phyloP scores from a whole-genome alignment of 441 rosid species.

The Gossypium laxum region DNA sequence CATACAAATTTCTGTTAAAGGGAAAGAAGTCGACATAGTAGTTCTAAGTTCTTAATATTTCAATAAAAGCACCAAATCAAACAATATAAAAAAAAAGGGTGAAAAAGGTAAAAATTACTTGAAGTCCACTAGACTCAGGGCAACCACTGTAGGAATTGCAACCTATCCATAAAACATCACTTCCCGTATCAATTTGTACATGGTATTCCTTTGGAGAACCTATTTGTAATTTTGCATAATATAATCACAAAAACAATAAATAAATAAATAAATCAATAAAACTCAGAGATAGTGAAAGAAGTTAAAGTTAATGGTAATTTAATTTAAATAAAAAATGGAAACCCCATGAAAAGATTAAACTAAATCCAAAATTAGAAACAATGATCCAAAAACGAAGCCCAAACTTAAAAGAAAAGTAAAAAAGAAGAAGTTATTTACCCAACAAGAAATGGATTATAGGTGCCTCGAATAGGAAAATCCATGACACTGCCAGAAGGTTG shows the following conservation, averaged over 20 bases:
- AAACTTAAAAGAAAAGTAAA: not conserved
- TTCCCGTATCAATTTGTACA: not conserved
- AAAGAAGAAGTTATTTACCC: not conserved
- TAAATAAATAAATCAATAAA: not conserved
- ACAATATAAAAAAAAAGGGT: not conserved
- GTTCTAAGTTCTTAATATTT: too few relatives aligned
- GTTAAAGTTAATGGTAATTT: not conserved
- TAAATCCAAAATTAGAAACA: not conserved
- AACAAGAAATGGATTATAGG: not conserved
- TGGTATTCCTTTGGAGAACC: not conserved
- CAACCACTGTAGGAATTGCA: not conserved
- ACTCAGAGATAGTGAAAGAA: not conserved
- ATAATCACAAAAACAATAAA: not conserved
- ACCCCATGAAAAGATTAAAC: not conserved
- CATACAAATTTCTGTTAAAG: not conserved
- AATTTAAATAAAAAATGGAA: not conserved
- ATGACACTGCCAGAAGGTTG: not conserved
- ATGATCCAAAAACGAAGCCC: not conserved
- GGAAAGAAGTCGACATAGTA: too few relatives aligned
- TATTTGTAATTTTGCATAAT: not conserved
- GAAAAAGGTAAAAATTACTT: not conserved
- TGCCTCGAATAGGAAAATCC: not conserved
- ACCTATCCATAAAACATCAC: not conserved
- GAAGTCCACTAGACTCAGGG: not conserved
- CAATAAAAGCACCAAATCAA: not conserved